Evolutionary conservation across 441 rosid genomes (phyloP).

Genomic region (Erysimum cheiri): DNA sequence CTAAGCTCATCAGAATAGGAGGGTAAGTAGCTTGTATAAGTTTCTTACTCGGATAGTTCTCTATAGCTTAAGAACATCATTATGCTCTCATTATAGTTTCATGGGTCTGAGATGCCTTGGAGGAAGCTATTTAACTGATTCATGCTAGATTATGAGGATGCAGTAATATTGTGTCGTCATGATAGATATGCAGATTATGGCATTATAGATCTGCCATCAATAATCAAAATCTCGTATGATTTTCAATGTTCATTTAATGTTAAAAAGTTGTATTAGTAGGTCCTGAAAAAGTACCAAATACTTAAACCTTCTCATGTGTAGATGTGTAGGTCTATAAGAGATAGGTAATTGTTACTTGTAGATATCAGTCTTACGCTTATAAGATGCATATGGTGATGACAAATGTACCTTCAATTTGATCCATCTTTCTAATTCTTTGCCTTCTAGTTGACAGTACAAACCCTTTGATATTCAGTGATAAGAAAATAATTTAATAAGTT

Average conservation of each 20-base stretch:
- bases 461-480: slow-evolving; percentile 3
- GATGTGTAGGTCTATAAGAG: slow-evolving; percentile 6
- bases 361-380: background rate
- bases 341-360: background rate
- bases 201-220: background rate
- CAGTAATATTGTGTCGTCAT: background rate
- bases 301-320: background rate
- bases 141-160: slow-evolving; percentile 12
- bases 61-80: background rate
- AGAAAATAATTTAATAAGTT: background rate
- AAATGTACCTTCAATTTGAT: background rate
- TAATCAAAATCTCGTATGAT: background rate
- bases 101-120: slow-evolving; percentile 14
- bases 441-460: background rate
- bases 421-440: background rate
- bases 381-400: background rate
- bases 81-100: slow-evolving; percentile 11
- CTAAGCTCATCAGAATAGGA: slow-evolving; percentile 86
- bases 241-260: background rate
- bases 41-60: slow-evolving; percentile 2
- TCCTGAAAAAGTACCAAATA: background rate
- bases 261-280: background rate
- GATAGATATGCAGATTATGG: background rate
- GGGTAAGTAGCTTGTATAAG: slow-evolving; percentile 63
- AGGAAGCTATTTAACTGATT: background rate